phyloP scores from a whole-genome alignment of 1,284 basidiomycete species.

The Porogramme epimiltina region DNA sequence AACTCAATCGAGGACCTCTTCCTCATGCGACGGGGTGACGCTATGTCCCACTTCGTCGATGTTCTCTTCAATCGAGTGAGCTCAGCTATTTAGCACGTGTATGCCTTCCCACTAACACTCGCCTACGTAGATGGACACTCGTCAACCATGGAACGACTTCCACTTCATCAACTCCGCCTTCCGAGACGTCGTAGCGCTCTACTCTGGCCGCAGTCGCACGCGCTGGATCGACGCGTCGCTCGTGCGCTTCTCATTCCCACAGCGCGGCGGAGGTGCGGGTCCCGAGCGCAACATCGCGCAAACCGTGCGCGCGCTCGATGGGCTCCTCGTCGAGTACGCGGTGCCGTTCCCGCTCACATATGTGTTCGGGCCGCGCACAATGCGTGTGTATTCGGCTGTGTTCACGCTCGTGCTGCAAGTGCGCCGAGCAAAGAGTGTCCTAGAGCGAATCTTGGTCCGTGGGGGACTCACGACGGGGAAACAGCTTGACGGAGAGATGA shows the following conservation, averaged over 20 bases:
- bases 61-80: constrained; percentile 71
- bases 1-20: constrained; percentile 71
- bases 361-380: constrained; percentile 63
- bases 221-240: constrained; percentile 72
- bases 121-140: constrained; percentile 62
- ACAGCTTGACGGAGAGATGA: constrained; percentile 48
- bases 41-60: constrained; percentile 73
- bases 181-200: constrained; percentile 60
- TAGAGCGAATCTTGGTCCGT: constrained; percentile 70
- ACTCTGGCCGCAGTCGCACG: constrained; percentile 34
- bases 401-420: constrained; percentile 82
- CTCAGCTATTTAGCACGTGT: neutral
- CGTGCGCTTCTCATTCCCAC: constrained; percentile 67
- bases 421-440: constrained; percentile 66
- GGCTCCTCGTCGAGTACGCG: constrained; percentile 72
- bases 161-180: constrained; percentile 83
- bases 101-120: neutral
- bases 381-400: constrained; percentile 67
- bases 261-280: constrained; percentile 29
- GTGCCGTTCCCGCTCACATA: constrained; percentile 84
- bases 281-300: constrained; percentile 44
- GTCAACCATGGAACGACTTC: constrained; percentile 78
- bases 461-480: constrained; percentile 37
- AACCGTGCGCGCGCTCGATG: constrained; percentile 66
- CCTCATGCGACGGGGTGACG: constrained; percentile 73